These are phyloP conservation scores for Dendrobium nobile DNA, from an alignment of 106 monocot species.

Conservation along the genomic window DNA sequence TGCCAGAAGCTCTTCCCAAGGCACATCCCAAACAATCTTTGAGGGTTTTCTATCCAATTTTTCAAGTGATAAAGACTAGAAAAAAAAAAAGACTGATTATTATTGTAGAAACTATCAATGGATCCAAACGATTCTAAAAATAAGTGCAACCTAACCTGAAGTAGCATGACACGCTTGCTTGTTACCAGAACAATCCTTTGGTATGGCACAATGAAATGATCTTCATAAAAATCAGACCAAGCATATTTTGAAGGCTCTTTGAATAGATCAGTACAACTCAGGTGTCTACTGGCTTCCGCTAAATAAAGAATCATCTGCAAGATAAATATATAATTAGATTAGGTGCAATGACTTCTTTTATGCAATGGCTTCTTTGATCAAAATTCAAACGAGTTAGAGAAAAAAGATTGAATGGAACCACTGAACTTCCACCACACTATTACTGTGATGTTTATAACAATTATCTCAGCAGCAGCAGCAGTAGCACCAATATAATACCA, in stretches of 20 bases:
- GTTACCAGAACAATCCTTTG: conserved; percentile 86
- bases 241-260: conserved; percentile 98
- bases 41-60: conserved; percentile 81
- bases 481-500: no score
- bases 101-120: not conserved
- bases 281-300: conserved; percentile 87
- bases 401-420: not conserved
- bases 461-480: no score
- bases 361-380: not conserved
- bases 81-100: not conserved
- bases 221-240: conserved; percentile 96
- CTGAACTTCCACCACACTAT: no score
- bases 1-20: conserved; percentile 84
- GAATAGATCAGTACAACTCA: conserved; percentile 93
- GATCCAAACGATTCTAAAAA: not conserved
- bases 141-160: conserved; percentile 48
- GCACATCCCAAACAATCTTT: conserved; percentile 92
- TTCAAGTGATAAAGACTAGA: conserved; percentile 53
- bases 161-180: conserved; percentile 80
- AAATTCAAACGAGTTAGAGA: not conserved
- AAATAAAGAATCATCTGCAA: conserved; percentile 90
- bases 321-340: conserved; percentile 5
- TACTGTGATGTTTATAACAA: no score
- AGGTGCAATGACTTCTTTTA: no score
- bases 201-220: conserved; percentile 71